Conservation (phyloP, 2,329 filamentous ascomycete genomes). For the Colletotrichum magnum region DNA sequence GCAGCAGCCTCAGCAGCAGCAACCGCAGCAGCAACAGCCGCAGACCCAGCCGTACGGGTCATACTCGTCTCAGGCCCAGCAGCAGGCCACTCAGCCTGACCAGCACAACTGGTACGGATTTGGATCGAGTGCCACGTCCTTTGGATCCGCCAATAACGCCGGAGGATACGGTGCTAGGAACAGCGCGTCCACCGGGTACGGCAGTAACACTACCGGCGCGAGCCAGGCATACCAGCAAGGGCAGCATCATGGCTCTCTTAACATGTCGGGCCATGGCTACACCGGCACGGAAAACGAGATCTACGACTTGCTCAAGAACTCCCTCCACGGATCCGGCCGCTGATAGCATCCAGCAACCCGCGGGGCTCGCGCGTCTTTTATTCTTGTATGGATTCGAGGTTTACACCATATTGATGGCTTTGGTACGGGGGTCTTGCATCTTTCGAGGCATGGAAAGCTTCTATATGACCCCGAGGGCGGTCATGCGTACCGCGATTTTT, state of each 20-base stretch:
- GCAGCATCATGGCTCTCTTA: conserved; percentile 24
- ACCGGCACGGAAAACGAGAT: conserved; percentile 24
- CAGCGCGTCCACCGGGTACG: conserved; percentile 16
- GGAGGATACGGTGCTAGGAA: conserved; percentile 25
- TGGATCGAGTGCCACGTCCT: conserved; percentile 17
- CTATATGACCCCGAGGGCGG: too few relatives aligned
- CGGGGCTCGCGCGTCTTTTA: neutral
- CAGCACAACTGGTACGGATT: conserved; percentile 39
- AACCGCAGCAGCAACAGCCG: conserved; percentile 10
- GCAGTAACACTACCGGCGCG: neutral
- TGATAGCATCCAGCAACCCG: neutral
- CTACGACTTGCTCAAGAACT: conserved; percentile 35
- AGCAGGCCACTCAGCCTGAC: conserved; percentile 27
- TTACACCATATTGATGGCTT: too few relatives aligned
- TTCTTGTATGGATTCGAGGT: too few relatives aligned
- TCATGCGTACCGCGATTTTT: too few relatives aligned
- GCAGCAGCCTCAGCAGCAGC: conserved; percentile 27
- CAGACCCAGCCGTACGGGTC: conserved; percentile 14
- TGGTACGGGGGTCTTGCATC: too few relatives aligned
- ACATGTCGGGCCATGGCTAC: conserved; percentile 26
- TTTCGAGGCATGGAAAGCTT: too few relatives aligned
- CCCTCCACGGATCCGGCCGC: conserved; percentile 26
- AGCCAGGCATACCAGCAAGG: conserved; percentile 35
- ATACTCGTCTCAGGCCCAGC: conserved; percentile 24
- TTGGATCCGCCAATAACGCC: conserved; percentile 12